Evolutionary conservation across 2,329 filamentous ascomycete species (phyloP), one percentile per base, ranked within the genome.

Genomic region (Penicillium capsulatum): DNA sequence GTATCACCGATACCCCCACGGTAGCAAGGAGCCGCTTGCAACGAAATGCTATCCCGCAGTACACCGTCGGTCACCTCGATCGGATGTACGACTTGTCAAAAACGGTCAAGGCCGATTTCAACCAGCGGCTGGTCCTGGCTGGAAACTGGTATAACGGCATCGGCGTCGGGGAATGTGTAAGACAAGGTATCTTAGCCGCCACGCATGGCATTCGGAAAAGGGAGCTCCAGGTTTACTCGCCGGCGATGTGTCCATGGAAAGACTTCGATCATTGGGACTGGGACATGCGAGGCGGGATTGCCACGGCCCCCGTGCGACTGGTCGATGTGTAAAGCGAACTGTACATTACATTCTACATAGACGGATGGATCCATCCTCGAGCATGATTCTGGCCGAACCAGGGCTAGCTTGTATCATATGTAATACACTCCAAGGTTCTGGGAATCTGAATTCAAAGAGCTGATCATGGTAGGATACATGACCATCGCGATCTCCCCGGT

Each of bases 31-130:
- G 81, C 11, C 76, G 75, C 40, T 54, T 85, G 31, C 73, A 81
- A 39, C 69, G 70, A 43, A 74, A 92, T 46, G 94, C 89, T 59
- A 92, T 98, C 50, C 91, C 92, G 8, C 92, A 98, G 67, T 94
- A 94, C 63, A 77, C 75, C 1, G 81, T 95, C 1, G 88, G 88
- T 24, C 91, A 97, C 64, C 66, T 77, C 17, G 63, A 70, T 7
- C 74, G 77, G 43, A 79, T 94, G 70, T 66, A 65, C 15, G 59
- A 62, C 2, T 76, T 81, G 1, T 73, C 82, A 53, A 54, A 65
- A 2, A 70, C 81, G 36, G 70, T 87, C 4, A 58, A 65, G 20
- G 44, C 67, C 3, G 65, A 69, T 4, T 94, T 82, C 60, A 61
- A 72, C 7, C 80, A 83, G 10, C 71, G 75, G 9, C 67, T 94